Evolutionary conservation across 2,329 filamentous ascomycete genomes (phyloP), one percentile per base, ranked within the genome.

Genomic region (Teratosphaeria gauchensis): DNA sequence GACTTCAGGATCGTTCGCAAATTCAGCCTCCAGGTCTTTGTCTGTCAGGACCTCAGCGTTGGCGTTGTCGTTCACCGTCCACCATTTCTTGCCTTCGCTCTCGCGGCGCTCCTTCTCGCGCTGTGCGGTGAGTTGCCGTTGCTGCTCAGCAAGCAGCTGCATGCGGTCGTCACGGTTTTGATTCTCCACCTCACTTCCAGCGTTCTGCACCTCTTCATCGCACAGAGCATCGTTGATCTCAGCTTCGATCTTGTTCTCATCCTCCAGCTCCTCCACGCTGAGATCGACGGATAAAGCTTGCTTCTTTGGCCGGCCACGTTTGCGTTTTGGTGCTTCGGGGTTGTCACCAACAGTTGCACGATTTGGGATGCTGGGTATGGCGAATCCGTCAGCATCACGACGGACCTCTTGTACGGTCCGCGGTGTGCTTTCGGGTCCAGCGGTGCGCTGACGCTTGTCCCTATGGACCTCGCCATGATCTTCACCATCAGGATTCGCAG

Each of bases 1-100:
- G 4, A 99, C 90, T 72, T 99, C 94, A 0, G 86, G 87, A 62
- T 99, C 94, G 66, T 95, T 85, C 42, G 86, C 89, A 68, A 97
- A 96, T 69, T 96, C 92, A 59, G 88, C 83, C 59, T 71, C 69
- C 2, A 71, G 63, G 38, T 68, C 63, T 21, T 66, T 64, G 11
- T 65, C 66, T 5, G 65, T 68, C 35, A 54, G 60, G 30, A 61
- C 51, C 11, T 89, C 88, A 55, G 82, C 84, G 21, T 95, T 86
- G 56, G 88, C 84, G 6, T 82, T 79, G 12, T 70, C 67, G 19
- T 54, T 58, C 16, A 54, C 58, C 3, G 59, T 59, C 35, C 30
- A 82, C 79, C 77, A 62, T 11, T 51, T 11, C 81, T 76, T 32
- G 75, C 74, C 65, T 75, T 79, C 33, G 69, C 73, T 1, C 78